Percentiles rank a stretch among this genome's conserved stretches.
Conservation (phyloP, 495 filamentous ascomycete species). For the Daldinia grandis region DNA sequence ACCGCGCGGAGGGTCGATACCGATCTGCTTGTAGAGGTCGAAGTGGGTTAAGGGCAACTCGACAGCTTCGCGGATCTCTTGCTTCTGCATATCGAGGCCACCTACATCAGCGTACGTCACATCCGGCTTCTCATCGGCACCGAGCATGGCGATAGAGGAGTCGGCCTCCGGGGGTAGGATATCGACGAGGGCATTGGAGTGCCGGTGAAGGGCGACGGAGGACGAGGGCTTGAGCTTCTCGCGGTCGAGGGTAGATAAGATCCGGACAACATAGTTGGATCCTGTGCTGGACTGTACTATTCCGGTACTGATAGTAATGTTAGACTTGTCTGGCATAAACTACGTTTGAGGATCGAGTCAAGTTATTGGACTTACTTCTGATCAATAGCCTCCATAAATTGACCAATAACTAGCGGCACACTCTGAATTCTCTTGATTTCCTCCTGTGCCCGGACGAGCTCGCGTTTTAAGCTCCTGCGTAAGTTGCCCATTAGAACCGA, state of each 20-base stretch:
- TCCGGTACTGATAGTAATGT: constrained; percentile 73
- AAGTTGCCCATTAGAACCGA: constrained; percentile 17
- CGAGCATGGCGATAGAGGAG: constrained; percentile 98
- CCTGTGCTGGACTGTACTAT: constrained; percentile 98
- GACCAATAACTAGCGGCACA: constrained; percentile 95
- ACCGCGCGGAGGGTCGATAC: constrained; percentile 96
- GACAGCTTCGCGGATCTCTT: constrained; percentile 97
- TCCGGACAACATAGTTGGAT: constrained; percentile 98
- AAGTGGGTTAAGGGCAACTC: constrained; percentile 96
- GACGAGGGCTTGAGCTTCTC: constrained; percentile 97
- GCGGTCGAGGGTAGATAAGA: constrained; percentile 97
- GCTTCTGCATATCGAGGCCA: constrained; percentile 99
- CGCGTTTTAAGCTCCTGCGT: constrained; percentile 89
- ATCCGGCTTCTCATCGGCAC: constrained; percentile 95
- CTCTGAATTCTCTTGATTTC: constrained; percentile 99
- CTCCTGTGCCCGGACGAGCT: constrained; percentile 96
- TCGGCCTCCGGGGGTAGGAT: constrained; percentile 98
- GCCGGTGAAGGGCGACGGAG: constrained; percentile 94
- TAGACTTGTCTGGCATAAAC: neutral
- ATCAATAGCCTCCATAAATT: constrained; percentile 99
- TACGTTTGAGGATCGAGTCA: neutral
- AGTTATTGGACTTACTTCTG: constrained; percentile 76
- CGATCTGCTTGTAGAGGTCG: constrained; percentile 97
- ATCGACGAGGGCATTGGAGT: constrained; percentile 98
- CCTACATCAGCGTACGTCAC: constrained; percentile 98